A percentile compares a stretch with the other conserved stretches of the same genome.
Conservation (phyloP, 306 rosid genomes). For the Parietaria judaica region DNA sequence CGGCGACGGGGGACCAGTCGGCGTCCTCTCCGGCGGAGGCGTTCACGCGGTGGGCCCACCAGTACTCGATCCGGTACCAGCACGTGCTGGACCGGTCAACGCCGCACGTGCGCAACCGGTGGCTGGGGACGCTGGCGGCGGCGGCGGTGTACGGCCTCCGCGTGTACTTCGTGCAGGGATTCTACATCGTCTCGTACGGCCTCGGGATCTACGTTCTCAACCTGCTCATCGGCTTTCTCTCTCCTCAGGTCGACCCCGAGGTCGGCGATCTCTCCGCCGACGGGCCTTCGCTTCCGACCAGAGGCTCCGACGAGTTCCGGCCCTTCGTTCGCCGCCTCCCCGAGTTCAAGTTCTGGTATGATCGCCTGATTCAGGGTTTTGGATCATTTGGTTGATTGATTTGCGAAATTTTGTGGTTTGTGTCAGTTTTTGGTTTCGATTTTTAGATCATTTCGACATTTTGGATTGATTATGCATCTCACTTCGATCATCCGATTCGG, state of each 20-base stretch:
- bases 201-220: conserved; percentile 86
- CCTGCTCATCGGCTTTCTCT: conserved; percentile 78
- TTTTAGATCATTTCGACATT: neutral
- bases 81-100: conserved; percentile 70
- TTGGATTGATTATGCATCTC: neutral
- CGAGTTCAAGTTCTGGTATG: conserved; percentile 89
- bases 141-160: conserved; percentile 58
- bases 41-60: conserved; percentile 51
- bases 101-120: conserved; percentile 58
- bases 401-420: too few species aligned
- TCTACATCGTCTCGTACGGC: conserved; percentile 86
- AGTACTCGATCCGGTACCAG: conserved; percentile 49
- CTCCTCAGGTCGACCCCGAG: conserved; percentile 97
- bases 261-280: conserved; percentile 47
- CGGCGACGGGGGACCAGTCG: conserved; percentile 10
- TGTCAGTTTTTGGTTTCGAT: too few species aligned
- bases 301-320: conserved; percentile 81
- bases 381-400: neutral
- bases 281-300: conserved; percentile 73
- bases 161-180: conserved; percentile 69
- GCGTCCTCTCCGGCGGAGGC: conserved; percentile 33
- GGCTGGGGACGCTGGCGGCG: conserved; percentile 46
- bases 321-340: conserved; percentile 97
- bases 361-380: too few species aligned
- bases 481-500: neutral